Base-by-base conservation (phyloP, 2,329 filamentous ascomycete species). In the Talaromyces amestolkiae region DNA sequence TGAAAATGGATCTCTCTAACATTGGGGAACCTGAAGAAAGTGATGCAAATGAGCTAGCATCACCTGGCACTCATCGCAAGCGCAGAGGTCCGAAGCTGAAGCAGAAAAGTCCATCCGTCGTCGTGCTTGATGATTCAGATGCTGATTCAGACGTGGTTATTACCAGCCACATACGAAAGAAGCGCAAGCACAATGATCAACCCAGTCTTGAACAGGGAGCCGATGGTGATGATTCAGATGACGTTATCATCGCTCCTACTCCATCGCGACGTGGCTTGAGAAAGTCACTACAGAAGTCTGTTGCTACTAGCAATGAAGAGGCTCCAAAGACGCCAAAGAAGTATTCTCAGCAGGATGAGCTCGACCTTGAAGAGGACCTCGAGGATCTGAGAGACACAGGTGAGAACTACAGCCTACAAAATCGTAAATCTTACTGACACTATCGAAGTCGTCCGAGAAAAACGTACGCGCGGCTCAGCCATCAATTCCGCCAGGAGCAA, bases 281-380 rank as follows among this genome's bases (percentile, higher is more conserved):
- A 19, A 65, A 45, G 22, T 61, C 51, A n/a, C 51, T 59, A 10
- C 59, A 43, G 13, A 49, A 31, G 3, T 49, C 53, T 37, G 43
- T 31, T 19, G 17, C 6, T 24, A 45, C 61, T 71, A 71, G 49
- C 69, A 69, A 27, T 72, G 66, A 49, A 68, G 63, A 24, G 59
- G 66, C 2, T 1, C 61, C 61, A 11, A 63, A 37, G 22, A 65
- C 64, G 13, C 64, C 64, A 6, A 64, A 3, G 3, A 64, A 24
- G 22, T 35, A 31, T 39, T 65, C 65, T 9, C 66, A 74, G 22
- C 74, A 80, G 66, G 76, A 78, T 62, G 70, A 74, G 58, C 71
- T 78, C 22, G 81, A 83, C 66, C 66, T 83, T 1, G 75, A 79
- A 43, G 80, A 81, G 60, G 81, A 83, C 67, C 69, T 83, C 4